Conservation (phyloP, 169 alveolate species). For the Theileria annulata region DNA sequence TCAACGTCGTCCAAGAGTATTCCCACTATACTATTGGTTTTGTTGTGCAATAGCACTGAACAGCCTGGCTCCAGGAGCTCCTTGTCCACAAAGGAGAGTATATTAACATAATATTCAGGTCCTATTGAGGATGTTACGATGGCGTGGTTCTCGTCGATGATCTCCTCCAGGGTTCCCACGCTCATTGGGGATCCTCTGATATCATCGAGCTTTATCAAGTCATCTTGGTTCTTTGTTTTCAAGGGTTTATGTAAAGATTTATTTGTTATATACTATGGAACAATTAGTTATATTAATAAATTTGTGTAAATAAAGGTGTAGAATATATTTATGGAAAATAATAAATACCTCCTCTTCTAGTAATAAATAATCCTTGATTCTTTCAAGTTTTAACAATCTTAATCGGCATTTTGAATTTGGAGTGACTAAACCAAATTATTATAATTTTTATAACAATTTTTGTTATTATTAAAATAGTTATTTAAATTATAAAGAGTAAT, state of each 20-base stretch:
- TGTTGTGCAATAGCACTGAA: slow-evolving; percentile 94
- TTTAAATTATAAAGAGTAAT: slow-evolving; percentile 8
- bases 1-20: slow-evolving; percentile 97
- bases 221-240: slow-evolving; percentile 79
- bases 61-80: slow-evolving; percentile 98
- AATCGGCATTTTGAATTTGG: slow-evolving; percentile 93
- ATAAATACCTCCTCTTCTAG: slow-evolving; percentile 92
- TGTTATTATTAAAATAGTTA: background rate
- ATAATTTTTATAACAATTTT: background rate
- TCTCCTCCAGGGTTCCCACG: slow-evolving; percentile 97
- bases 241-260: slow-evolving; percentile 80
- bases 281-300: slow-evolving; percentile 76
- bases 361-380: slow-evolving; percentile 93
- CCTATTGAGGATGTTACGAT: slow-evolving; percentile 97
- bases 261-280: slow-evolving; percentile 85
- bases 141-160: slow-evolving; percentile 97
- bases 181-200: slow-evolving; percentile 97
- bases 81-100: slow-evolving; percentile 97
- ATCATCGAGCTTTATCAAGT: slow-evolving; percentile 89
- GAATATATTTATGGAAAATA: background rate
- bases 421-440: slow-evolving; percentile 71
- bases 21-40: slow-evolving; percentile 96
- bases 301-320: background rate
- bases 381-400: slow-evolving; percentile 88
- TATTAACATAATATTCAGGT: slow-evolving; percentile 97